phyloP scores from a whole-genome alignment of 257 asterid genomes.

The Nicotiana otophora region DNA sequence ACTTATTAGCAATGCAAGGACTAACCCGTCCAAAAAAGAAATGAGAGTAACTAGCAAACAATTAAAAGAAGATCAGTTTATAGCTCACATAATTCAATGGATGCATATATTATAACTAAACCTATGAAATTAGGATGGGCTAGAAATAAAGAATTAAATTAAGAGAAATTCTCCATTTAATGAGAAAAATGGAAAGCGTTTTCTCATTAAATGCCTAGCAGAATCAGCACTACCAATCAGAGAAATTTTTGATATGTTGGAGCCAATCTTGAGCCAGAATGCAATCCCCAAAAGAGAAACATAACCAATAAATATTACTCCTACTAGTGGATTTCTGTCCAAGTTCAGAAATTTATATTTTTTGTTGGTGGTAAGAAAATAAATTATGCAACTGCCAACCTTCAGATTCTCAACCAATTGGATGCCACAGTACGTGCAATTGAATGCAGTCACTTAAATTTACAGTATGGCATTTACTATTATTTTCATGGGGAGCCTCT shows the following conservation, averaged over 20 bases:
- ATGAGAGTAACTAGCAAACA: too few species aligned
- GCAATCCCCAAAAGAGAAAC: neutral
- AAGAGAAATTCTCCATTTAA: neutral
- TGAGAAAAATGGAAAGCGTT: neutral
- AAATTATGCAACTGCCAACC: conserved; percentile 5
- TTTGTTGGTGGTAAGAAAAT: neutral
- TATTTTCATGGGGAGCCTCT: neutral
- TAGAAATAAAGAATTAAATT: too few species aligned
- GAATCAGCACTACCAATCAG: neutral
- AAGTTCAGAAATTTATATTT: neutral
- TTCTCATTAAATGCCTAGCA: neutral
- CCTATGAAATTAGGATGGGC: neutral
- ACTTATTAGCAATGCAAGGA: too few species aligned
- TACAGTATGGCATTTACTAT: neutral
- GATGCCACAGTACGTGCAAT: neutral
- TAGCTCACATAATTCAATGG: neutral
- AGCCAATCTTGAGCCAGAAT: neutral
- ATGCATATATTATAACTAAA: neutral
- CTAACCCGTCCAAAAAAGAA: too few species aligned
- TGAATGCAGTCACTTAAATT: neutral
- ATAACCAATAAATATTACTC: neutral
- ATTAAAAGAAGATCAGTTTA: neutral
- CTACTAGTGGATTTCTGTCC: neutral
- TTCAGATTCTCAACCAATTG: neutral
- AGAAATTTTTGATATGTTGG: neutral